These are phyloP conservation scores for Wakefieldia striispora DNA, from an alignment of 768 basidiomycete species.

Conservation along the genomic window DNA sequence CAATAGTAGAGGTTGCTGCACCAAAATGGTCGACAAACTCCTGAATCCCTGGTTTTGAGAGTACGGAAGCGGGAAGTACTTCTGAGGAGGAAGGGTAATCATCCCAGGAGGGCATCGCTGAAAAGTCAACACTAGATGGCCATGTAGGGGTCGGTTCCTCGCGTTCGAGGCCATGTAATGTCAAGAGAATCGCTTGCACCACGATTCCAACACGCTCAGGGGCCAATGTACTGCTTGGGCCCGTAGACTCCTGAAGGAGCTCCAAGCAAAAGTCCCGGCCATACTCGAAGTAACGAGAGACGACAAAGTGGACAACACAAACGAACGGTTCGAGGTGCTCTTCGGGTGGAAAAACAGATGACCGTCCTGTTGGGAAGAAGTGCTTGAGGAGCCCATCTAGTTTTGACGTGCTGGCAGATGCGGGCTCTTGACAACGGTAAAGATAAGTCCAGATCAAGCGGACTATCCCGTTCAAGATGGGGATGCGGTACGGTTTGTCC, in stretches of 20 bases:
- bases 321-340: slow-evolving; percentile 76
- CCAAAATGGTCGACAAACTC: slow-evolving; percentile 71
- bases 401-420: slow-evolving; percentile 76
- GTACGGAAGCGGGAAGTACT: slow-evolving; percentile 50
- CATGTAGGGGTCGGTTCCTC: slow-evolving; percentile 71
- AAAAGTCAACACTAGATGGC: slow-evolving; percentile 76
- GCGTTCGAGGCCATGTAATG: slow-evolving; percentile 67
- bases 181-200: slow-evolving; percentile 73
- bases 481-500: slow-evolving; percentile 73
- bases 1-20: slow-evolving; percentile 54
- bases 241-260: slow-evolving; percentile 67
- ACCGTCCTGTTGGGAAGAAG: slow-evolving; percentile 74
- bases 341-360: slow-evolving; percentile 61
- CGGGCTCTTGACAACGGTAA: slow-evolving; percentile 87
- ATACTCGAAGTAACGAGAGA: slow-evolving; percentile 81
- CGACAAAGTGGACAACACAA: slow-evolving; percentile 77
- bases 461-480: slow-evolving; percentile 77
- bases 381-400: slow-evolving; percentile 71
- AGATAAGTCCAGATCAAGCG: slow-evolving; percentile 92
- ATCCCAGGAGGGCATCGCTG: slow-evolving; percentile 44
- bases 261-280: slow-evolving; percentile 81
- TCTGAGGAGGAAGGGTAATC: slow-evolving; percentile 75
- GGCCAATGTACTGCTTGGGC: slow-evolving; percentile 47
- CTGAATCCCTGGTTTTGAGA: slow-evolving; percentile 64
- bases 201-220: slow-evolving; percentile 76